Base-by-base conservation (phyloP, 1,139 yeast genomes). In the Yamadazyma atmosphaerica region DNA sequence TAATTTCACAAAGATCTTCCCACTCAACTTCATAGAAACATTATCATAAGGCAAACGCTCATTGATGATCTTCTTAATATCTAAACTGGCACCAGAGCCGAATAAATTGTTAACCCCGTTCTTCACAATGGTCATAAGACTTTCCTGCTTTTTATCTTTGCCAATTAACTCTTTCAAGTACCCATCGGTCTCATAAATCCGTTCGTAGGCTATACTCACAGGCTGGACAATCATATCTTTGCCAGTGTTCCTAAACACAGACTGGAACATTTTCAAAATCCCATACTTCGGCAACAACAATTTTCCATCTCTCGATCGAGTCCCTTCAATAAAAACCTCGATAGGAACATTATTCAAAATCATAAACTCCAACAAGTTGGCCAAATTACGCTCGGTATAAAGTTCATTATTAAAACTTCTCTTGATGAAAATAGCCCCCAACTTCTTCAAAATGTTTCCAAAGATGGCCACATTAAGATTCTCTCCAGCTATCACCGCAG, bases 271-370 rank as follows among this genome's bases (percentile, higher is more conserved):
- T 56, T 80, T 81, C 47, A 81, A 66, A 42, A 81, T 75, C 12
- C 86, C 86, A 50, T 77, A 80, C 51, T 81, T 81, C 8, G 86
- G 86, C 19, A 82, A 68, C 28, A 81, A 64, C 36, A 80, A 61
- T 52, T 81, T 81, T 12, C 86, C 86, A 40, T 81, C 82, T 46
- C 86, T 69, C 2, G 86, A 80, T 40, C 86, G 69, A 1, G 84
- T 79, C 14, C 86, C 86, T 54, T 81, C 86, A 40, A 81, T 77
- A 47, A 81, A 81, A 39, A 83, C 81, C 54, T 81, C 86, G 45
- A 81, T 65, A 44, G 74, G 76, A 45, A 72, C 63, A 36, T 82
- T 81, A 44, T 77, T 68, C 22, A 65, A 45, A 28, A 81, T 64
- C 12, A 78, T 50, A 34, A 76, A 77, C 50, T 79, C 82, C 38